Conservation (phyloP, 2,329 filamentous ascomycete species). For the Lachnum nothofagi region DNA sequence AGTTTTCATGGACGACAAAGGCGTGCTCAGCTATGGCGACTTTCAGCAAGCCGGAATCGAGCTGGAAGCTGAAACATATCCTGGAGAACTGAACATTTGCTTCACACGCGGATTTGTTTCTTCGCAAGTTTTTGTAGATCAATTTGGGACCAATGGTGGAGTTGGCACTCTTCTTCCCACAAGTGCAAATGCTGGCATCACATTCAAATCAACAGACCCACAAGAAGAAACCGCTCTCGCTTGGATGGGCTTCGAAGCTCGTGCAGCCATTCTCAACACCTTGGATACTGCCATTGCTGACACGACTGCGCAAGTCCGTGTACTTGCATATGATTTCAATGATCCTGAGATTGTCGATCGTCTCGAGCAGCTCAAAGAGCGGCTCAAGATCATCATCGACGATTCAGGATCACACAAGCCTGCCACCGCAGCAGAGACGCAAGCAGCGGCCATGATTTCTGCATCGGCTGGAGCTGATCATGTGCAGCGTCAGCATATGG, state of each 20-base stretch:
- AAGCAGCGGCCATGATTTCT: conserved; percentile 17
- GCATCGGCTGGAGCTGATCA: conserved; percentile 15
- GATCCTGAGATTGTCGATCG: conserved; percentile 21
- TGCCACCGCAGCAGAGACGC: conserved; percentile 13
- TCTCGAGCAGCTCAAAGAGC: conserved; percentile 17
- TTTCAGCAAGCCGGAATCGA: conserved; percentile 20
- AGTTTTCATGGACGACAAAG: conserved; percentile 20
- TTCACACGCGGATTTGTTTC: conserved; percentile 24
- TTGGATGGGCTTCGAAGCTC: conserved; percentile 25
- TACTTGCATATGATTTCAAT: conserved; percentile 23
- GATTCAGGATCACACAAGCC: conserved; percentile 17
- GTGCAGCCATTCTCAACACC: conserved; percentile 15
- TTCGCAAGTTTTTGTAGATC: conserved; percentile 20
- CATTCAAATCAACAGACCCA: conserved; percentile 19
- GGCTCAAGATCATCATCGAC: conserved; percentile 24
- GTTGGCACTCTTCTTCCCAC: conserved; percentile 22
- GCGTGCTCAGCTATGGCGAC: conserved; percentile 20
- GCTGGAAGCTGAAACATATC: conserved; percentile 21
- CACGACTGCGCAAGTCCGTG: conserved; percentile 20
- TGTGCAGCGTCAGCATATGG: conserved; percentile 24
- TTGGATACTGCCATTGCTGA: conserved; percentile 21
- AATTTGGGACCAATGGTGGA: conserved; percentile 7
- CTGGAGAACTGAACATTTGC: conserved; percentile 22
- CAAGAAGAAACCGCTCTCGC: conserved; percentile 20
- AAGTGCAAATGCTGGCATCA: conserved; percentile 20